phyloP scores from a whole-genome alignment of 1,139 yeast genomes.

The Nadsonia starkeyi-henricii region DNA sequence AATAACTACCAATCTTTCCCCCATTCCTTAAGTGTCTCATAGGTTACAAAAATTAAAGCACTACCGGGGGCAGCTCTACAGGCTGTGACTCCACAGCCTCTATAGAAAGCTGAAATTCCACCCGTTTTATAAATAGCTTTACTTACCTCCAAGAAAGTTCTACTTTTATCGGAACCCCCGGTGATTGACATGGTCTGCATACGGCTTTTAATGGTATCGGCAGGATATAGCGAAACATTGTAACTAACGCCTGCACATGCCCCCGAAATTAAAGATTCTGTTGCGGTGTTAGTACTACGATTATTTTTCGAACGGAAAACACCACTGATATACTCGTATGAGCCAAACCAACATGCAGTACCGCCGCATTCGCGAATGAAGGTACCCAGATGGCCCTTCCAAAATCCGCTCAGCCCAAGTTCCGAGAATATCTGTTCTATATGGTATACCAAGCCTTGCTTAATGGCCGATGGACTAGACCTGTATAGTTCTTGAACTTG shows the following conservation, averaged over 20 bases:
- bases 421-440: not conserved
- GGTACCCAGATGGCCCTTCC: conserved; percentile 87
- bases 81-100: conserved; percentile 76
- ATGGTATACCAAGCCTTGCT: not conserved
- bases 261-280: conserved; percentile 58
- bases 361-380: conserved; percentile 76
- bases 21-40: conserved; percentile 44
- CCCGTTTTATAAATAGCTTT: conserved; percentile 30
- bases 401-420: conserved; percentile 47
- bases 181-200: conserved; percentile 54
- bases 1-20: not conserved
- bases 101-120: conserved; percentile 58
- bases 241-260: conserved; percentile 78
- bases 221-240: conserved; percentile 71
- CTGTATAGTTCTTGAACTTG: conserved; percentile 43
- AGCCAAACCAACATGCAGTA: conserved; percentile 88
- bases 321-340: conserved; percentile 49
- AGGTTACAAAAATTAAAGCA: conserved; percentile 70
- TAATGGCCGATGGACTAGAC: conserved; percentile 3
- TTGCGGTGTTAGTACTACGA: conserved; percentile 22
- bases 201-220: conserved; percentile 78
- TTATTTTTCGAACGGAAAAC: conserved; percentile 22
- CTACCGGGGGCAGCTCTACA: conserved; percentile 80
- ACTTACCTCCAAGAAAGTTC: conserved; percentile 25
- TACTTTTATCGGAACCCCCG: conserved; percentile 14